Evolutionary conservation across 2,329 filamentous ascomycete genomes (phyloP), one percentile per base, ranked within the genome.

Genomic region (Didymella pomorum): DNA sequence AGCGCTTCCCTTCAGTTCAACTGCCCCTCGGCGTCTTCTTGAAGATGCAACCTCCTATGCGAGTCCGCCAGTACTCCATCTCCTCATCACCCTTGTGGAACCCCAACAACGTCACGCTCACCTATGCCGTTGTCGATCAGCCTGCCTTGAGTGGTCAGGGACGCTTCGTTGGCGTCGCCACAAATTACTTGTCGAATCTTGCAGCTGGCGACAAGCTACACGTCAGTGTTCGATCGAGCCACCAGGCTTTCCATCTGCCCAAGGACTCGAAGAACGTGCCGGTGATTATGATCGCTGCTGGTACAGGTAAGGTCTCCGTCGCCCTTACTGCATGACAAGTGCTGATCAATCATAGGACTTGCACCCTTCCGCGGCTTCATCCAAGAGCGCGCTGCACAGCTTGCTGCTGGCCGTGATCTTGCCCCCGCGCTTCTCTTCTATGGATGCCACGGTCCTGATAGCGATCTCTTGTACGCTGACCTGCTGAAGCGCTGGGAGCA

Each of bases 1-100:
- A 91, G 68, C 80, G 83, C 11, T 89, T 87, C 70, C 67, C 71
- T 0, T 76, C 80, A 0, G 80, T 90, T 29, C 76, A 83, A 2
- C 75, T 94, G 0, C 82, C 89, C 0, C 83, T 95, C 23, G 83
- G 83, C 3, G 78, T 85, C 18, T 94, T 90, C 78, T 81, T 95
- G 8, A 81, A 83, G 31, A 88, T 92, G 82, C 83, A 93, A 0
- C 89, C 89, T 1, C 88, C 90, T 0, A 91, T 95, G 87, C 87
- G 90, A 26, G 83, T 91, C 37, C 84, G 90, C n/a, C 88, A 91
- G 73, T 93, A 93, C 79, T 91, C 87, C 29, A 92, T 93, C 69
- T 92, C 90, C 0, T 92, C 89, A 0, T 91, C 89, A 0, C 89
- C 90, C 0, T 80, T 91, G 0, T 80, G 79, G 61, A 82, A 88